Evolutionary conservation across 331 rosid genomes (phyloP).

Genomic region (Saraca asoca): DNA sequence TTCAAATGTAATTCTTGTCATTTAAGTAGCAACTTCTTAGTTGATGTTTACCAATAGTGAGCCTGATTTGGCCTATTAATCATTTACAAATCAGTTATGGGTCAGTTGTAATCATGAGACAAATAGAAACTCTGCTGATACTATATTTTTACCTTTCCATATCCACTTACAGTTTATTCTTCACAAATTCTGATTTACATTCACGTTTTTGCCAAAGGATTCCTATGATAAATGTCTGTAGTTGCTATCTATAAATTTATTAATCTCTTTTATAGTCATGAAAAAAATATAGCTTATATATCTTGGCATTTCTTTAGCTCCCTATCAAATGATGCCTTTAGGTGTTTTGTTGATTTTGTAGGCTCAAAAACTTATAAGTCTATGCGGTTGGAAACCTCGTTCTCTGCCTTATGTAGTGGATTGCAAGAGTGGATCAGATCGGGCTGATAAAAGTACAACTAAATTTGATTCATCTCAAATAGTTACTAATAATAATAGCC

Average conservation of each 20-base stretch:
- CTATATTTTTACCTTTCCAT: background rate
- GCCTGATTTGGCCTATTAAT: constrained; percentile 12
- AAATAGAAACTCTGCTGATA: constrained; percentile 25
- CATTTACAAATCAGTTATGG: constrained; percentile 19
- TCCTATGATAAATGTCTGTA: constrained; percentile 12
- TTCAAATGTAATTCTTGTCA: background rate
- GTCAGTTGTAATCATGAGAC: constrained; percentile 13
- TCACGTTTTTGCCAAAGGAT: constrained; percentile 3
- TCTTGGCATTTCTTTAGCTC: constrained; percentile 18
- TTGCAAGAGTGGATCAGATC: constrained; percentile 50
- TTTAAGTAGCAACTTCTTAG: too few species aligned
- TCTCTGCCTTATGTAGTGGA: constrained; percentile 71
- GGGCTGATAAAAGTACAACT: constrained; percentile 41
- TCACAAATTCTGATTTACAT: constrained; percentile 7
- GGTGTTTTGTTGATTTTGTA: constrained; percentile 40
- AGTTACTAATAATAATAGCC: constrained; percentile 38
- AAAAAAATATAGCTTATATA: background rate
- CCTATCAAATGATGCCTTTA: constrained; percentile 15
- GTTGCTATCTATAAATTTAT: constrained; percentile 3
- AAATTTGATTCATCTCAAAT: constrained; percentile 30
- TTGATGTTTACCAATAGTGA: constrained; percentile 1
- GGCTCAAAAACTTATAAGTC: constrained; percentile 81
- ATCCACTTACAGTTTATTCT: background rate
- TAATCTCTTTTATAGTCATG: constrained; percentile 12
- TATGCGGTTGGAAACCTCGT: constrained; percentile 94